These are phyloP conservation scores for Starmerella bombicola DNA, from an alignment of 805 yeast species.

Conservation along the genomic window DNA sequence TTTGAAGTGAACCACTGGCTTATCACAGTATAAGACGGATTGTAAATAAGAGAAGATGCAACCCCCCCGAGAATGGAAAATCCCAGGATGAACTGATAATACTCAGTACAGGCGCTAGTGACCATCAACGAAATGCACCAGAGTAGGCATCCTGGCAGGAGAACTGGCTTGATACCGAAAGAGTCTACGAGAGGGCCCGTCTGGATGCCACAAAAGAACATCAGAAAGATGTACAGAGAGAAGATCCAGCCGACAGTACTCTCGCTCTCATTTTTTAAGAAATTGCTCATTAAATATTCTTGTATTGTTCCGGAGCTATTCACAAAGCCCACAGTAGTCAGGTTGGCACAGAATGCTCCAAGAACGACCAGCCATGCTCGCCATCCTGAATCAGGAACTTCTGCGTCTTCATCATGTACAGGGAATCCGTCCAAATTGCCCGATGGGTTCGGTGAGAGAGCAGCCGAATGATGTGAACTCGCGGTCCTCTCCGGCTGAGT, in stretches of 20 bases:
- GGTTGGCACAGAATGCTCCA: constrained; percentile 45
- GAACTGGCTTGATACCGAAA: constrained; percentile 39
- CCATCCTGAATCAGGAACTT: constrained; percentile 40
- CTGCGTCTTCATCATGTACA: background rate
- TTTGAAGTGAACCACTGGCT: constrained; percentile 49
- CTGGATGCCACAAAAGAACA: constrained; percentile 37
- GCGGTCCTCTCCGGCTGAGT: no score
- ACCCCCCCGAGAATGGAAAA: constrained; percentile 43
- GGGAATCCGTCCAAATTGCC: no score
- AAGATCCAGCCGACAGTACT: constrained; percentile 58
- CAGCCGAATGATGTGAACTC: no score
- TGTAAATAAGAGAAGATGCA: constrained; percentile 32
- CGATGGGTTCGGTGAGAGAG: no score
- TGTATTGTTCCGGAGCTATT: constrained; percentile 57
- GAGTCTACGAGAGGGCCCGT: constrained; percentile 43
- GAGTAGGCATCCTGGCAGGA: constrained; percentile 36
- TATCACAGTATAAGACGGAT: constrained; percentile 42
- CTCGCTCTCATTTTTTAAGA: constrained; percentile 29
- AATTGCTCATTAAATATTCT: constrained; percentile 42
- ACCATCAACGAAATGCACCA: constrained; percentile 40
- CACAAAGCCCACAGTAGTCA: constrained; percentile 49
- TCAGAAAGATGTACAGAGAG: constrained; percentile 29
- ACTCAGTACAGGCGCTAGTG: constrained; percentile 36
- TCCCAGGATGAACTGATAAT: constrained; percentile 48
- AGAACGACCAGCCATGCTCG: constrained; percentile 42